Percentiles rank a stretch among this genome's conserved stretches.
These are phyloP conservation scores for Echium plantagineum DNA, from an alignment of 257 asterid species.

Conservation along the genomic window DNA sequence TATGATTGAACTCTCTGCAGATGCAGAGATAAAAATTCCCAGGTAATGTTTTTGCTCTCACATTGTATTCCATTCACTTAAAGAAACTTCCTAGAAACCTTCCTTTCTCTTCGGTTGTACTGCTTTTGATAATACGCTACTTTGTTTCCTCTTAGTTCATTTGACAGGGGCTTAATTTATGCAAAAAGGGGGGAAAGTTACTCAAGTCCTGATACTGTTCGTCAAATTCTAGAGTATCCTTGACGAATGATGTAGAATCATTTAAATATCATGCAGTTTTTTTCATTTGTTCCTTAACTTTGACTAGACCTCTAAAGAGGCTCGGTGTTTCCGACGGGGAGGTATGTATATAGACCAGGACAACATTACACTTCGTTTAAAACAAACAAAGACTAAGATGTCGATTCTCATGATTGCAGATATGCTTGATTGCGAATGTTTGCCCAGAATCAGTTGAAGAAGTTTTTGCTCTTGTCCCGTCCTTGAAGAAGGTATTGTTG, in stretches of 20 bases:
- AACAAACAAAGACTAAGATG: constrained; percentile 4
- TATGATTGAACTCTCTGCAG: constrained; percentile 66
- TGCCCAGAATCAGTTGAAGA: constrained; percentile 72
- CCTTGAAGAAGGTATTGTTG: constrained; percentile 58
- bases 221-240: constrained; percentile 74
- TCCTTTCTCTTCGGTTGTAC: background rate
- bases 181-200: constrained; percentile 50
- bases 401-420: constrained; percentile 30
- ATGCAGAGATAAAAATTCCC: constrained; percentile 72
- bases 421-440: constrained; percentile 68
- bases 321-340: constrained; percentile 65
- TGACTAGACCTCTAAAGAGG: constrained; percentile 54
- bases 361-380: constrained; percentile 9
- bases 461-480: constrained; percentile 72
- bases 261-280: background rate
- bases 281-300: constrained; percentile 37
- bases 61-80: background rate
- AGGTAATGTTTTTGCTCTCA: constrained; percentile 21
- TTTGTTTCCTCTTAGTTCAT: constrained; percentile 40
- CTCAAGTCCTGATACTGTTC: constrained; percentile 46
- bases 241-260: background rate
- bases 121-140: background rate
- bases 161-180: constrained; percentile 64
- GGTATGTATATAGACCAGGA: constrained; percentile 37
- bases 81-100: background rate